phyloP scores from a whole-genome alignment of 2,329 filamentous ascomycete genomes.

The Rhynchosporium graminicola region DNA sequence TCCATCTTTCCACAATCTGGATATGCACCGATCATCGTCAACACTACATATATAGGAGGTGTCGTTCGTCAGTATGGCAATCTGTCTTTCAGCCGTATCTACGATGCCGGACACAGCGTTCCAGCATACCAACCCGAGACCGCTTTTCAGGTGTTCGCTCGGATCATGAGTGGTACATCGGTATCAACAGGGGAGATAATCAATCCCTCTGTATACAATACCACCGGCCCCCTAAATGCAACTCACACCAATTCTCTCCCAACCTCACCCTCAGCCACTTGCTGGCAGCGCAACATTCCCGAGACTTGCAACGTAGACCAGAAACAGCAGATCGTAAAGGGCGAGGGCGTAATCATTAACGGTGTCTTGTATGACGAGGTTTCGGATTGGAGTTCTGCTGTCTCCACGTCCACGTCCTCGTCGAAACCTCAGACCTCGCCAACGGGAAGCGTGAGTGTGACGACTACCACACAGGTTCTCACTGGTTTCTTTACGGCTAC shows the following conservation, averaged over 20 bases:
- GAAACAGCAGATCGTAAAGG: constrained; percentile 48
- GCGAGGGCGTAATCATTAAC: constrained; percentile 59
- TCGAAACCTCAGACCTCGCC: constrained; percentile 11
- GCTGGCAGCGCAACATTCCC: constrained; percentile 60
- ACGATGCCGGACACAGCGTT: constrained; percentile 66
- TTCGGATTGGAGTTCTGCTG: constrained; percentile 44
- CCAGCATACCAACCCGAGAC: constrained; percentile 57
- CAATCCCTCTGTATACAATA: constrained; percentile 54
- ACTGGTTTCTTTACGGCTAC: constrained; percentile 41
- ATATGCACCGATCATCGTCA: constrained; percentile 71
- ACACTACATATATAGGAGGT: constrained; percentile 68
- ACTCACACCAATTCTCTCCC: constrained; percentile 57
- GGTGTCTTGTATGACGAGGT: constrained; percentile 54
- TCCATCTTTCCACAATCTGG: constrained; percentile 63
- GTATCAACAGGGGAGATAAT: constrained; percentile 52
- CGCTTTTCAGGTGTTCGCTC: constrained; percentile 56
- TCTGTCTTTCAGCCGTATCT: constrained; percentile 66
- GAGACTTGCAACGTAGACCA: constrained; percentile 56
- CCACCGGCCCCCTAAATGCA: constrained; percentile 57
- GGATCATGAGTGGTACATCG: constrained; percentile 56
- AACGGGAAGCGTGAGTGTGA: constrained; percentile 29
- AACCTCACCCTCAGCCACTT: constrained; percentile 52
- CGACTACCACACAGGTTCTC: constrained; percentile 38
- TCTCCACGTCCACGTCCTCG: constrained; percentile 25
- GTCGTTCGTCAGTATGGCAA: constrained; percentile 77